These are phyloP conservation scores for Silene coronaria DNA, from an alignment of 179 eudicot genomes.

Conservation along the genomic window DNA sequence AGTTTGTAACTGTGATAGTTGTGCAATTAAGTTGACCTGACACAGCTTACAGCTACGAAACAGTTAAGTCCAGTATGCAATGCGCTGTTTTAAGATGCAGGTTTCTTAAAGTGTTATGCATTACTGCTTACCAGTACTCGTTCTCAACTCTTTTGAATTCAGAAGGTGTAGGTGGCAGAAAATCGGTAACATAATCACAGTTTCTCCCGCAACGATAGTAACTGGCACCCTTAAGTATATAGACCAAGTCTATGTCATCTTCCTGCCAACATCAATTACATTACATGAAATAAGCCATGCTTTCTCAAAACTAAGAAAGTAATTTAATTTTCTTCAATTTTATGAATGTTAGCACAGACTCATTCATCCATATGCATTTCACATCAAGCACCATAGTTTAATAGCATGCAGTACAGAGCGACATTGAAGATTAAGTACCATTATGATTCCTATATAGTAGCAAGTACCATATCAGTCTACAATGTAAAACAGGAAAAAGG, in stretches of 20 bases:
- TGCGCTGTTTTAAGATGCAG: not conserved
- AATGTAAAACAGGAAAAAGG: not conserved
- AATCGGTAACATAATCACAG: conserved; percentile 56
- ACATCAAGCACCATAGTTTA: not conserved
- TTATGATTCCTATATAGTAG: not conserved
- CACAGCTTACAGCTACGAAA: no score
- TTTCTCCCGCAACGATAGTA: conserved; percentile 55
- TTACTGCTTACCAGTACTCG: conserved; percentile 34
- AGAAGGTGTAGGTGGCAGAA: conserved; percentile 54
- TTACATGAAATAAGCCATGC: not conserved
- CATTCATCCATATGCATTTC: not conserved
- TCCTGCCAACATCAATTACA: conserved; percentile 40
- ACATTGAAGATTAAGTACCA: not conserved
- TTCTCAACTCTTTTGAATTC: conserved; percentile 38
- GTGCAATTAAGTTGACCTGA: not conserved
- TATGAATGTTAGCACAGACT: not conserved
- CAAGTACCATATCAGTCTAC: not conserved
- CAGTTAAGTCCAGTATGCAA: conserved; percentile 4
- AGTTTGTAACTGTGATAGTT: not conserved
- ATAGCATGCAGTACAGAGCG: not conserved
- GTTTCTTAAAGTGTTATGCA: not conserved
- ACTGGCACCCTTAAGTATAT: conserved; percentile 40
- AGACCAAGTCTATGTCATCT: conserved; percentile 48
- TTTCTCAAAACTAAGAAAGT: not conserved
- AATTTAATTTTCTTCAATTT: not conserved